Conservation (phyloP, 1,284 basidiomycete genomes). For the Cerioporus squamosus region DNA sequence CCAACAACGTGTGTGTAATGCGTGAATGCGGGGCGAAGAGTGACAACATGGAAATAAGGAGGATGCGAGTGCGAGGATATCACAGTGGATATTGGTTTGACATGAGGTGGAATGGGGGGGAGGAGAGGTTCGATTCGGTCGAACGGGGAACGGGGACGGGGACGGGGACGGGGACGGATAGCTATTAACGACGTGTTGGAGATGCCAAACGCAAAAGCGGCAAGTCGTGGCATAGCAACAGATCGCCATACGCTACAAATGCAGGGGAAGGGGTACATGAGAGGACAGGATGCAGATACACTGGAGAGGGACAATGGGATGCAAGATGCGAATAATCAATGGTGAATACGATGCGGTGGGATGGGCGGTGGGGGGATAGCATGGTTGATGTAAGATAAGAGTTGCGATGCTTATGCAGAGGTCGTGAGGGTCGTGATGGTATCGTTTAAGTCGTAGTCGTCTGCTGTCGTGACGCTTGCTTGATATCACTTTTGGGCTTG, state of each 20-base stretch:
- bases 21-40: not conserved
- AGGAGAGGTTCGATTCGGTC: too few species aligned
- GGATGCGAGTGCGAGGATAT: not conserved
- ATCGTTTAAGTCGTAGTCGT: not conserved
- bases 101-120: not conserved
- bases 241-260: not conserved
- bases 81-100: not conserved
- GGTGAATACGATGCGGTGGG: not conserved
- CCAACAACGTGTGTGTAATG: not conserved
- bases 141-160: too few species aligned
- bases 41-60: not conserved
- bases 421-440: conserved; percentile 13
- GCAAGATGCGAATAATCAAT: not conserved
- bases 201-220: not conserved
- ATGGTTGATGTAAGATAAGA: not conserved
- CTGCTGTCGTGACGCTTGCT: conserved; percentile 3
- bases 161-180: too few species aligned
- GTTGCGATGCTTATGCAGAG: not conserved
- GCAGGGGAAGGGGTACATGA: not conserved
- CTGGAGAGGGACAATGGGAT: not conserved
- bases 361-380: not conserved
- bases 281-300: not conserved
- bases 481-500: conserved; percentile 19
- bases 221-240: not conserved
- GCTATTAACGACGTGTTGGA: not conserved